A percentile compares a stretch with the other conserved stretches of the same genome.
Evolutionary conservation across 2,329 filamentous ascomycete species (phyloP).

Genomic region (Lachnellula occidentalis): DNA sequence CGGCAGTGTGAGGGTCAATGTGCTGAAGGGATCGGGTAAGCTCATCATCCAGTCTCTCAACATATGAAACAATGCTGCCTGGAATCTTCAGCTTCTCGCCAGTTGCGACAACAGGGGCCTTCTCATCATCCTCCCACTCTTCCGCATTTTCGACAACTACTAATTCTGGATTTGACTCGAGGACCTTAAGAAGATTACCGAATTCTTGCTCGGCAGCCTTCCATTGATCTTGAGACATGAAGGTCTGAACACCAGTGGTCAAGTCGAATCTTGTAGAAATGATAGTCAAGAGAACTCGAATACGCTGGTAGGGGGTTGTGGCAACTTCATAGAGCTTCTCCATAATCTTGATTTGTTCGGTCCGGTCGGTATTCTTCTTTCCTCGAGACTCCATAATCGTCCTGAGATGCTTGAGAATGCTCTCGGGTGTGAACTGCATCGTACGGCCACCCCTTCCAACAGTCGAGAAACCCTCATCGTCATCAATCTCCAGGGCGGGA

Average conservation of each 20-base stretch:
- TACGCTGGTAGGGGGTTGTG: slow-evolving; percentile 84
- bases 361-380: slow-evolving; percentile 96
- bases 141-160: slow-evolving; percentile 88
- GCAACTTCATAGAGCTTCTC: slow-evolving; percentile 91
- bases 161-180: slow-evolving; percentile 74
- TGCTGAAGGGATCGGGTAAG: slow-evolving; percentile 94
- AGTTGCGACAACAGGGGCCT: slow-evolving; percentile 66
- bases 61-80: slow-evolving; percentile 88
- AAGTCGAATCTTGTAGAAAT: slow-evolving; percentile 94
- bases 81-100: slow-evolving; percentile 85
- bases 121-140: slow-evolving; percentile 99
- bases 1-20: slow-evolving; percentile 96
- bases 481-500: slow-evolving; percentile 46
- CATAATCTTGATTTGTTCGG: slow-evolving; percentile 95
- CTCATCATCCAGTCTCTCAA: slow-evolving; percentile 94
- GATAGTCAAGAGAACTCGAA: slow-evolving; percentile 84
- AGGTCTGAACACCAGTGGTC: slow-evolving; percentile 68
- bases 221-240: slow-evolving; percentile 97
- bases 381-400: slow-evolving; percentile 92
- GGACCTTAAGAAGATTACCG: slow-evolving; percentile 65
- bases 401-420: slow-evolving; percentile 94
- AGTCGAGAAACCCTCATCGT: slow-evolving; percentile 82
- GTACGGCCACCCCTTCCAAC: slow-evolving; percentile 87
- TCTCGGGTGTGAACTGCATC: slow-evolving; percentile 90
- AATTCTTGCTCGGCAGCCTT: slow-evolving; percentile 90